Evolutionary conservation across 2,329 filamentous ascomycete genomes (phyloP), one percentile per base, ranked within the genome.

Genomic region (Gaeumannomyces tritici): DNA sequence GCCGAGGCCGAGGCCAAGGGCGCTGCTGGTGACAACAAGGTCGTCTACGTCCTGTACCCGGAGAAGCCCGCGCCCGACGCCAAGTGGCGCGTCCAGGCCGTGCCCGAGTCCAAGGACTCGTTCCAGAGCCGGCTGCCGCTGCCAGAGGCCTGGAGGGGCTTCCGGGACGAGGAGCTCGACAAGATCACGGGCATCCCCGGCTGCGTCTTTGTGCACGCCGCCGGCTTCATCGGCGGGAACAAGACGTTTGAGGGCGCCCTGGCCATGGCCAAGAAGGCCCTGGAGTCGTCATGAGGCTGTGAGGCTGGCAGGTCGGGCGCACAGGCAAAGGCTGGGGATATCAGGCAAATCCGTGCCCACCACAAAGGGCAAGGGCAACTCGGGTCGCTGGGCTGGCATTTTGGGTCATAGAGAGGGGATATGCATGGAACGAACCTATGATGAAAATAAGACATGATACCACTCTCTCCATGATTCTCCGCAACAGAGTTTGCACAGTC

Each of bases 161-260:
- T 96, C 67, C 83, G 95, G 55, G 95, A 98, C 72, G 87, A 89
- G 68, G 87, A 93, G 74, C 80, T 99, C 61, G 91, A 93, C 74
- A 82, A 83, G 68, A 81, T 92, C 21, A 78, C 83, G 28, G 86
- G 87, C 47, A 80, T 91, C 31, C 78, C 80, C 6, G 91, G 93
- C 8, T 88, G 90, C 65, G 88, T 99, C 31, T 99, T 99, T 73
- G 89, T 97, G 33, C 95, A 99, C 73, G 93, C 93, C 4, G 88
- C 89, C 61, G 95, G 95, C 31, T 99, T 99, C 77, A 98, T 98
- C 71, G 95, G 95, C 24, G 95, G 95, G 2, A 96, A 97, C 76
- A 89, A 90, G 81, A 96, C 89, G 0, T 95, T 90, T 70, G 91
- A 96, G 65, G 95, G 95, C 33, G 93, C 87, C 29, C 83, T 91